Evolutionary conservation across 495 filamentous ascomycete genomes (phyloP).

Genomic region (Lasiosphaeris hirsuta): DNA sequence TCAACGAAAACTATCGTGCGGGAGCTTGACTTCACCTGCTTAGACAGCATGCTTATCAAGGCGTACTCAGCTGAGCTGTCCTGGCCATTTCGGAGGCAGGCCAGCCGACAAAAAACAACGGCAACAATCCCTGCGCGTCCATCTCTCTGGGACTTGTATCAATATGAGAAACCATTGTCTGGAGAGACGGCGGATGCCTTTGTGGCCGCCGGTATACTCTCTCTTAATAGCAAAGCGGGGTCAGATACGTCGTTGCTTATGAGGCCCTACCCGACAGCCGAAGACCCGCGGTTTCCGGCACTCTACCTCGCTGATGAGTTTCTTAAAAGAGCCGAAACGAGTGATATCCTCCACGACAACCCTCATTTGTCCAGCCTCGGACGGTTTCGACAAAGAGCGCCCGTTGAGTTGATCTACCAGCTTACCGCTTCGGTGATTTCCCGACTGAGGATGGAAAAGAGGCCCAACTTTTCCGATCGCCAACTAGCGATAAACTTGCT

Average conservation of each 20-base stretch:
- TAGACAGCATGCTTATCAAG: background rate
- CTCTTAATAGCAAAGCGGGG: slow-evolving; percentile 14
- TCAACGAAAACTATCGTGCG: background rate
- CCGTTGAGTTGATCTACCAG: background rate
- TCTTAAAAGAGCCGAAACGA: slow-evolving; percentile 8
- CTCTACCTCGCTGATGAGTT: slow-evolving; percentile 24
- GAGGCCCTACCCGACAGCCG: slow-evolving; percentile 19
- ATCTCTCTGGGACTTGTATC: background rate
- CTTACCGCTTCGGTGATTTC: slow-evolving; percentile 2
- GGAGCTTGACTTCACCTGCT: background rate
- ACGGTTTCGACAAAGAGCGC: background rate
- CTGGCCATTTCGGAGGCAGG: too few species aligned
- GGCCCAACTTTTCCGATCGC: background rate
- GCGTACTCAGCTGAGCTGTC: too few species aligned
- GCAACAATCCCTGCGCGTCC: background rate
- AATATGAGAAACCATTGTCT: background rate
- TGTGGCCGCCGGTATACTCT: slow-evolving; percentile 7
- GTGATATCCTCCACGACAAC: background rate
- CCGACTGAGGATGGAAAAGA: background rate
- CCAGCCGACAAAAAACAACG: background rate
- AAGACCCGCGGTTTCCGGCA: slow-evolving; percentile 20
- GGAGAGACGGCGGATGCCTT: slow-evolving; percentile 8
- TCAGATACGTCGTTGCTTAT: slow-evolving; percentile 11
- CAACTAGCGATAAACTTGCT: slow-evolving; percentile 7
- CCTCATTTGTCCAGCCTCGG: background rate